Evolutionary conservation across 768 basidiomycete genomes (phyloP), one percentile per base, ranked within the genome.

Genomic region (Collybiopsis confluens): DNA sequence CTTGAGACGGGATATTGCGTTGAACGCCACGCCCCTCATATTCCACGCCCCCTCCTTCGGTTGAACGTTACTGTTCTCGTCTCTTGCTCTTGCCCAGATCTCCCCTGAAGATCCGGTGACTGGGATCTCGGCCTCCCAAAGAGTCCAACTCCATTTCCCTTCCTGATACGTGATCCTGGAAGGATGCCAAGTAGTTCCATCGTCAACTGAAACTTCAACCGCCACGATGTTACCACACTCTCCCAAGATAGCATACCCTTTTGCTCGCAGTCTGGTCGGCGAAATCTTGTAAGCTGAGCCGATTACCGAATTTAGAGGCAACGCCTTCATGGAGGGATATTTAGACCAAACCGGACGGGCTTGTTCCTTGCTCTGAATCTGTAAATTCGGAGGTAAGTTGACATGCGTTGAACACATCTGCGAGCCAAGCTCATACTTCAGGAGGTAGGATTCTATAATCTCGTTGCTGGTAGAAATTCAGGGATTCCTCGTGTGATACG

Each of bases 91-190:
- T 52, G 80, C 79, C 45, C 70, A 65, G 4, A 77, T 70, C 3
- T 64, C 66, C 2, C 76, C 78, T 21, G 58, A 66, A 44, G 61
- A 58, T 3, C 59, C 62, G 4, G 63, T 62, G 42, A 70, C 65
- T 6, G 68, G 64, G 13, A 89, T 11, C 45, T 73, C 69, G 2
- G 63, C 71, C 61, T 86, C 81, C 88, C 87, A 89, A 20, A 88
- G 63, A 4, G 82, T 78, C 87, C 88, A 90, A 60, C 86, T 86
- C 85, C 86, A 88, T 57, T 64, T 75, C 3, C 85, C 85, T 33
- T 78, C 69, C 51, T 80, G 81, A 56, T 86, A 86, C 1, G 73
- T 79, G 54, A 86, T 78, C 27, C 65, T 66, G 18, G 80, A 77
- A 9, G 65, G 61, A 24, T 65, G 61, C 83, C 86, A 86, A 7